Evolutionary conservation across 768 basidiomycete genomes (phyloP), one percentile per base, ranked within the genome.

Genomic region (Termitomyces sp.): DNA sequence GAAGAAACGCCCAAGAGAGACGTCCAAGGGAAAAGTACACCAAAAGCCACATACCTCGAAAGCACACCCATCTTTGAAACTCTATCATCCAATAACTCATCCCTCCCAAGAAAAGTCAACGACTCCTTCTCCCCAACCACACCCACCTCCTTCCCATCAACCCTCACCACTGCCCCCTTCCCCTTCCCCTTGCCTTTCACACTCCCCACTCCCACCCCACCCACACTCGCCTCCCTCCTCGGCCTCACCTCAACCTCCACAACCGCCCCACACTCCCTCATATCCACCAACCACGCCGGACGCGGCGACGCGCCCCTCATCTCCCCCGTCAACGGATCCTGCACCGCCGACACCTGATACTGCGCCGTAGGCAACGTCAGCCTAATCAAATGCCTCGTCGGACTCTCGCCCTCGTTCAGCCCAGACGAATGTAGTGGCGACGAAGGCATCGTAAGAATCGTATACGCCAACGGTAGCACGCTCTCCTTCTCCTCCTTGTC

Each of bases 301-400:
- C 83, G 87, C 39, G 81, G 76, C 60, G 85, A 83, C 5, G 86
- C 83, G 18, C 76, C 77, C 49, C 81, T 81, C 58, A 77, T 80
- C 74, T 88, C 85, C 16, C 88, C 89, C 28, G 89, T 90, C 63
- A 96, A 76, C 11, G 95, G 95, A 73, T 96, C 92, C 52, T 83
- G 77, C 39, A 96, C 82, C 2, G 90, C 88, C 36, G 88, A 83
- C 49, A 87, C 82, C 70, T 89, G 85, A 69, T 87, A 92, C 63
- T 88, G 89, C 20, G 91, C 88, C 2, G 93, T 96, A 3, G 95
- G 95, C 18, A 97, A 74, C 42, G 83, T 85, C 55, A 98, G 67
- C 53, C 92, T 81, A 15, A 98, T 64, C 50, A 97, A 74, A 73
- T 97, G 94, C 49, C 93, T 82, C 59, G 85, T 84, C 40, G 88